Conservation (phyloP, 805 yeast species). For the Yarrowia bubula region DNA sequence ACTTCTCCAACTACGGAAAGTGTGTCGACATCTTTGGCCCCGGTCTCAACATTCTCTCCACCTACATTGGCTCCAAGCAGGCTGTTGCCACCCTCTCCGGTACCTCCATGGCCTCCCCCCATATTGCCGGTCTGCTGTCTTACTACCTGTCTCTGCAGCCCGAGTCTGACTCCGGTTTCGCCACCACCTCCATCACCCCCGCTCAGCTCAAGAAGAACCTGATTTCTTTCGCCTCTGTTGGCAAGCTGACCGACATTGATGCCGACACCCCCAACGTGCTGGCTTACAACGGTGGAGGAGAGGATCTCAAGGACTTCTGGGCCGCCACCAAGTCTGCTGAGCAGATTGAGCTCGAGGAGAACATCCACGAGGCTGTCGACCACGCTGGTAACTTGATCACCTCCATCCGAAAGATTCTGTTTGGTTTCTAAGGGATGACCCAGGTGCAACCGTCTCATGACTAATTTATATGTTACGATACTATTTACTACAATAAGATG, state of each 20-base stretch:
- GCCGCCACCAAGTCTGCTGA: constrained; percentile 18
- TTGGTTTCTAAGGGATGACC: constrained; percentile 20
- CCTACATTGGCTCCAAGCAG: constrained; percentile 52
- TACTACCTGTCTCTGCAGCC: constrained; percentile 59
- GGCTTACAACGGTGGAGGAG: constrained; percentile 62
- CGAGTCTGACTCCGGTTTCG: constrained; percentile 49
- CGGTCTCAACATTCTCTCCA: constrained; percentile 55
- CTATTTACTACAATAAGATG: constrained; percentile 23
- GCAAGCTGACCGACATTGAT: constrained; percentile 47
- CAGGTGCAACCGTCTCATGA: constrained; percentile 23
- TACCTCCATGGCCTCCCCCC: constrained; percentile 66
- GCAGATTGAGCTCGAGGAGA: constrained; percentile 10
- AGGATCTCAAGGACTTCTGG: constrained; percentile 54
- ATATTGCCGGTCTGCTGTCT: constrained; percentile 54
- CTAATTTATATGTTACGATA: constrained; percentile 25
- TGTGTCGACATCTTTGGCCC: constrained; percentile 57
- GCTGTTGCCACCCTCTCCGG: constrained; percentile 58
- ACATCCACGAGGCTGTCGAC: constrained; percentile 11
- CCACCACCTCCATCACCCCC: constrained; percentile 50
- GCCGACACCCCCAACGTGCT: constrained; percentile 55
- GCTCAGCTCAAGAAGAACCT: constrained; percentile 53
- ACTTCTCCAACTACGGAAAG: constrained; percentile 54
- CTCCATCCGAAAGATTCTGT: constrained; percentile 13
- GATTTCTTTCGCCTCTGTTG: constrained; percentile 52
- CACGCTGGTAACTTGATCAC: neutral